Percentiles rank a stretch among this genome's conserved stretches.
Conservation (phyloP, 2,329 filamentous ascomycete genomes). For the Neonectria hederae region DNA sequence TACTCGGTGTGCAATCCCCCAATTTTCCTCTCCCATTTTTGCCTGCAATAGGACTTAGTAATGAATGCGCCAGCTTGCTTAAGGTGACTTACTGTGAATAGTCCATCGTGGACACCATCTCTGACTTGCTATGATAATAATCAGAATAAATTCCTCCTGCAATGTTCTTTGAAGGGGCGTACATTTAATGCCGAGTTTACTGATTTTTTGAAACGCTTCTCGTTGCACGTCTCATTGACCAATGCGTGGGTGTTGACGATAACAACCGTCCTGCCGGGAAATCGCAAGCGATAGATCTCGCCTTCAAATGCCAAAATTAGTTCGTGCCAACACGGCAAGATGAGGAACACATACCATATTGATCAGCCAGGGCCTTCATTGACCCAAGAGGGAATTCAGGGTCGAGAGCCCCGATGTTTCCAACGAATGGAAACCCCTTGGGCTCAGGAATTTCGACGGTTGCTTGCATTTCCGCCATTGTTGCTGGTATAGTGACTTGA, state of each 20-base stretch:
- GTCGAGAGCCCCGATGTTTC: slow-evolving; percentile 70
- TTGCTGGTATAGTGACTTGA: neutral
- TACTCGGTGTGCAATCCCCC: slow-evolving; percentile 72
- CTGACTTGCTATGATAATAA: slow-evolving; percentile 57
- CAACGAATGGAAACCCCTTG: slow-evolving; percentile 68
- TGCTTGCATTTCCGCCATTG: slow-evolving; percentile 26
- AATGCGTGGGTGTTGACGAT: slow-evolving; percentile 64
- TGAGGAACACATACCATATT: slow-evolving; percentile 61
- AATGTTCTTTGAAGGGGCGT: slow-evolving; percentile 13
- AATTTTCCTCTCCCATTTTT: slow-evolving; percentile 62
- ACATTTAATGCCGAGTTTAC: slow-evolving; percentile 58
- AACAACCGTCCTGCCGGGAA: slow-evolving; percentile 45
- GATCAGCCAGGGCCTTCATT: slow-evolving; percentile 64
- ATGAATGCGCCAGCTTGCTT: neutral
- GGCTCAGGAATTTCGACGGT: slow-evolving; percentile 66
- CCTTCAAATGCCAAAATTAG: slow-evolving; percentile 8
- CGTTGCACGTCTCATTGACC: slow-evolving; percentile 70
- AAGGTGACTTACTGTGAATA: slow-evolving; percentile 65
- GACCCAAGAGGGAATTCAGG: slow-evolving; percentile 62
- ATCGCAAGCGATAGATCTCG: slow-evolving; percentile 27
- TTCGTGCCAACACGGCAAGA: neutral
- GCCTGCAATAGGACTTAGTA: slow-evolving; percentile 48
- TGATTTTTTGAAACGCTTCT: slow-evolving; percentile 69
- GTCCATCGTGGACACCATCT: slow-evolving; percentile 69
- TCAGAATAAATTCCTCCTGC: neutral